These are phyloP conservation scores for Mortierella alpina DNA, from an alignment of 192 early-diverging fungal genomes.

Conservation along the genomic window DNA sequence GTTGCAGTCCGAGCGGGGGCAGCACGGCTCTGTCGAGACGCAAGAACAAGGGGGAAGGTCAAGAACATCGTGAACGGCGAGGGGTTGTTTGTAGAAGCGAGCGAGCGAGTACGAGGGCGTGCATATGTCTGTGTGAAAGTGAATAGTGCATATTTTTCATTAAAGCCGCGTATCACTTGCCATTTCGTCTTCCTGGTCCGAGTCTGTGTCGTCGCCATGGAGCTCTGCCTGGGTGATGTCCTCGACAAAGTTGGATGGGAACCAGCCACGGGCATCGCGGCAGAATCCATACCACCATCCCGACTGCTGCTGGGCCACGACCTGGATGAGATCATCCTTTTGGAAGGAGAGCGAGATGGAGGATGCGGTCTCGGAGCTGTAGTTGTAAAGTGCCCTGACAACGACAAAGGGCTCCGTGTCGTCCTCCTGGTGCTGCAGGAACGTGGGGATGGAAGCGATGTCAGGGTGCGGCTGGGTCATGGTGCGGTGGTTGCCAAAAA, in stretches of 20 bases:
- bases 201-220: background rate
- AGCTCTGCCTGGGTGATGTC: conserved; percentile 44
- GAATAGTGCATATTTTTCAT: no score
- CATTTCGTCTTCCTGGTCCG: conserved; percentile 19
- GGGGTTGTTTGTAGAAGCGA: background rate
- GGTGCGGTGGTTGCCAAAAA: background rate
- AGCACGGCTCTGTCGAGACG: no score
- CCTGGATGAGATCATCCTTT: conserved; percentile 89
- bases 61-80: background rate
- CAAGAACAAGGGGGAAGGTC: background rate
- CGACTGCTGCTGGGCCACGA: conserved; percentile 86
- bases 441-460: no score
- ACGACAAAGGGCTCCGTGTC: conserved; percentile 52
- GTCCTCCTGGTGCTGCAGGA: conserved; percentile 56
- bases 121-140: background rate
- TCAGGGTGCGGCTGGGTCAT: conserved; percentile 1
- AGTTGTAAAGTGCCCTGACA: conserved; percentile 82
- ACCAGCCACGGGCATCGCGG: conserved; percentile 85
- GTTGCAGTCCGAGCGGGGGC: no score
- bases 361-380: conserved; percentile 71
- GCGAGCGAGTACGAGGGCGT: background rate
- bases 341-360: conserved; percentile 82
- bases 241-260: conserved; percentile 87
- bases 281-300: conserved; percentile 98
- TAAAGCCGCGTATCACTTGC: conserved; percentile 6